Base-by-base conservation (phyloP, 176 grass and related monocot species). In the Oryza australiensis region DNA sequence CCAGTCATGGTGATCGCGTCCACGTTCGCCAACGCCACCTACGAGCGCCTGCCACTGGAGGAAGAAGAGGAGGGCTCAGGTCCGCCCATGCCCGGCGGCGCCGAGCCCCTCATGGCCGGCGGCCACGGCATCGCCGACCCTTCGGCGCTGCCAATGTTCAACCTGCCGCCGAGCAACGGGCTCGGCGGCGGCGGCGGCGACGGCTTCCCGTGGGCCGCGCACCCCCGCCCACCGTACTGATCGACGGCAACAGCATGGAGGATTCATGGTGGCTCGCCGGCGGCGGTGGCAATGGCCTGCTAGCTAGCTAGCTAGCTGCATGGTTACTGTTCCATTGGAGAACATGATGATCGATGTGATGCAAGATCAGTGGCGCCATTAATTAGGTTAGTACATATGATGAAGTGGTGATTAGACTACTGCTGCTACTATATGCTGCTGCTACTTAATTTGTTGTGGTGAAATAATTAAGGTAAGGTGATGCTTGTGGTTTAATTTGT, bases 1-100 rank as follows among this genome's bases (percentile, higher is more conserved):
- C 90, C 95, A 2, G 90, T 98, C 63, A 98, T 98, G 90, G 90
- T 98, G 68, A 89, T 98, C 79, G 95, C 95, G n/a, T 98, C 95
- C 22, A 94, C 95, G 46, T 98, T 98, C 78, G 81, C 95, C 22
- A 98, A 98, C 85, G 95, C 95, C 42, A 94, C 92, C 27, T 98
- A 98, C 75, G 95, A 98, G 79, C 84, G 95, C 60, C 76, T 97
- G 33, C 92, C 95, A 33, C 80, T 97, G 1, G 94, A 94, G 23
- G 90, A 97, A 13, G 92, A 90, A 9, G 95, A 94, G 4, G 92
- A 97, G 62, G 86, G 83, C 28, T 37, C 82, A 11, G 62, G 30
- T 0, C 83, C 34, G 43, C 83, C 67, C 18, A 82, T 92, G 80
- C 46, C 86, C 0, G 93, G 88, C 51, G 93, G 62, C 3, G 65